Conservation (phyloP, 805 yeast species). For the Brettanomyces bruxellensis region DNA sequence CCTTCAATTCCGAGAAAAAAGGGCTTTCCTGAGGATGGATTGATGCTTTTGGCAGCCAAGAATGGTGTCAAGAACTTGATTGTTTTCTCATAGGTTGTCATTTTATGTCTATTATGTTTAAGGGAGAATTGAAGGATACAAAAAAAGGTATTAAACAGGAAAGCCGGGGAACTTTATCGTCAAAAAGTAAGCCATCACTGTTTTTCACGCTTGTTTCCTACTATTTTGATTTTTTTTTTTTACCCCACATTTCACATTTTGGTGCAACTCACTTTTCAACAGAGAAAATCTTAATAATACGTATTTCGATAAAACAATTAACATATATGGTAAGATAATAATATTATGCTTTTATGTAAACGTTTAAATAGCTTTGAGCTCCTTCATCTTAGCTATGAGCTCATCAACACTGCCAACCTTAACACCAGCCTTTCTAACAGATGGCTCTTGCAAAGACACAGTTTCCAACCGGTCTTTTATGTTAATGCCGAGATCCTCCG, state of each 20-base stretch:
- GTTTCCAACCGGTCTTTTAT: slow-evolving; percentile 55
- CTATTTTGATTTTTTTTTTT: too few species aligned
- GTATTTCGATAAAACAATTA: background rate
- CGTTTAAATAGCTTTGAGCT: slow-evolving; percentile 52
- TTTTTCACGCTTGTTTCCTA: background rate
- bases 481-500: slow-evolving; percentile 65
- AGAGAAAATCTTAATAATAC: too few species aligned
- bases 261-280: too few species aligned
- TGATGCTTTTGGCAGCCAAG: slow-evolving; percentile 17
- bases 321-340: background rate
- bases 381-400: slow-evolving; percentile 69
- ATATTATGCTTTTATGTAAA: background rate
- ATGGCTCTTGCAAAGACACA: slow-evolving; percentile 76
- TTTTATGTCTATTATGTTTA: background rate
- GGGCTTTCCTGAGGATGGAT: slow-evolving; percentile 7
- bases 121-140: background rate
- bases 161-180: too few species aligned
- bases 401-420: slow-evolving; percentile 79
- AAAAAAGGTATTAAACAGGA: too few species aligned
- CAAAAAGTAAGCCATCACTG: too few species aligned
- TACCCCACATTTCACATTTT: too few species aligned
- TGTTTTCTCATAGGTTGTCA: slow-evolving; percentile 1
- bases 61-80: slow-evolving; percentile 17
- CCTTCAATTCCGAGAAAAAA: slow-evolving; percentile 53
- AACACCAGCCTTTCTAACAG: slow-evolving; percentile 71